These are phyloP conservation scores for Mortierella sp. DNA, from an alignment of 371 early-diverging fungal species.

Conservation along the genomic window DNA sequence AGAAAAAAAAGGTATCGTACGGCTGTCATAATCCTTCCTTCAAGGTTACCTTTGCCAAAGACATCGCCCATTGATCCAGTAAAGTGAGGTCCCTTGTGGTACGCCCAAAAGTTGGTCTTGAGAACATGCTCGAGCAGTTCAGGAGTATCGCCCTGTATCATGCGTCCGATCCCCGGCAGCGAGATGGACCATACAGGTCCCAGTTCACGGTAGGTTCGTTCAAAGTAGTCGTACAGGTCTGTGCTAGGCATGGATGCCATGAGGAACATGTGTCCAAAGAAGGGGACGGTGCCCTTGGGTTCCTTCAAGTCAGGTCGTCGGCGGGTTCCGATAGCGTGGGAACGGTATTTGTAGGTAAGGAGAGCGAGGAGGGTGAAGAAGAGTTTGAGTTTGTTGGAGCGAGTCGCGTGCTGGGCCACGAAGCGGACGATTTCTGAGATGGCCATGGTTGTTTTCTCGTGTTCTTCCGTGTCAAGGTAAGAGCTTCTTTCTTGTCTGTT, in stretches of 20 bases:
- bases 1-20: too few species aligned
- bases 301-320: slow-evolving; percentile 27
- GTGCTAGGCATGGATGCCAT: slow-evolving; percentile 21
- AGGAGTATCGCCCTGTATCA: slow-evolving; percentile 24
- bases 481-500: too few species aligned
- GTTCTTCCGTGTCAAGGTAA: too few species aligned
- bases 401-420: neutral
- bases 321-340: slow-evolving; percentile 27
- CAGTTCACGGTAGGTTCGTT: slow-evolving; percentile 9
- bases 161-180: slow-evolving; percentile 10
- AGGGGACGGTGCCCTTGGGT: slow-evolving; percentile 24
- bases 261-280: slow-evolving; percentile 26
- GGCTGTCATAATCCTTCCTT: slow-evolving; percentile 29
- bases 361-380: slow-evolving; percentile 2
- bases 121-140: slow-evolving; percentile 21
- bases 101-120: slow-evolving; percentile 35
- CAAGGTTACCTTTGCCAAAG: slow-evolving; percentile 63
- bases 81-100: slow-evolving; percentile 11
- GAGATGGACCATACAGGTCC: slow-evolving; percentile 37
- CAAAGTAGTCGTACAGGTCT: slow-evolving; percentile 20
- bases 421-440: neutral
- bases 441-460: too few species aligned
- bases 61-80: slow-evolving; percentile 11
- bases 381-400: slow-evolving; percentile 4
- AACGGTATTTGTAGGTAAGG: slow-evolving; percentile 20